Evolutionary conservation across 176 grass and related monocot species (phyloP).

Genomic region (Rhynchospora breviuscula): DNA sequence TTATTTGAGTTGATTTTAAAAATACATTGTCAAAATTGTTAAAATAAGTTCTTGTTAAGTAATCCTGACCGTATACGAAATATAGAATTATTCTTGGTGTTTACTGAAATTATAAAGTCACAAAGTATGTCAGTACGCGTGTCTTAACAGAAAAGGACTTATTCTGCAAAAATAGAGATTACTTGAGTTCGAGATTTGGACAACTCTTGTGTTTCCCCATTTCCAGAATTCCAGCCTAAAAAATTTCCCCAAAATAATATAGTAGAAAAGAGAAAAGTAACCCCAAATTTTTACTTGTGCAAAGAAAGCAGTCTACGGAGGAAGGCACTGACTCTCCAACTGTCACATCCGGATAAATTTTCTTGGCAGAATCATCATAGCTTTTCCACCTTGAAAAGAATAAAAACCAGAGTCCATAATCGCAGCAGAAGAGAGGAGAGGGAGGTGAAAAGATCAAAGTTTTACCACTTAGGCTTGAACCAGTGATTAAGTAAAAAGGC

Average conservation of each 20-base stretch:
- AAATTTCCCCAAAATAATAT: background rate
- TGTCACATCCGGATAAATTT: constrained; percentile 6
- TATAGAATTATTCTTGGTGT: background rate
- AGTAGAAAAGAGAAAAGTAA: background rate
- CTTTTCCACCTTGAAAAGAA: constrained; percentile 19
- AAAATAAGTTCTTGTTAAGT: too few relatives aligned
- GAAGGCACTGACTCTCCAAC: constrained; percentile 14
- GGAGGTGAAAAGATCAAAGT: background rate
- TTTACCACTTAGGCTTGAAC: background rate
- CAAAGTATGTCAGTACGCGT: too few relatives aligned
- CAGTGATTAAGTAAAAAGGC: constrained; percentile 17
- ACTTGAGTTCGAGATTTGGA: background rate
- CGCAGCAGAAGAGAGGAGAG: background rate
- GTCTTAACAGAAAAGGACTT: background rate
- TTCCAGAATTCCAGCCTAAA: background rate
- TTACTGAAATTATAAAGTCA: background rate
- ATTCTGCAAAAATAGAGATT: background rate
- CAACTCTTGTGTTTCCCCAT: background rate
- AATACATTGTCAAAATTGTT: too few relatives aligned
- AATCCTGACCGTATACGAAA: too few relatives aligned
- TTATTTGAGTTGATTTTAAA: too few relatives aligned
- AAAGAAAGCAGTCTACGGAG: background rate
- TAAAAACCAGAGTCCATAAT: background rate
- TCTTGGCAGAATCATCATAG: background rate
- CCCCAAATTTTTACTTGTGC: background rate